Conservation (phyloP, 192 early-diverging fungal genomes). For the Gamsiella multidivaricata region DNA sequence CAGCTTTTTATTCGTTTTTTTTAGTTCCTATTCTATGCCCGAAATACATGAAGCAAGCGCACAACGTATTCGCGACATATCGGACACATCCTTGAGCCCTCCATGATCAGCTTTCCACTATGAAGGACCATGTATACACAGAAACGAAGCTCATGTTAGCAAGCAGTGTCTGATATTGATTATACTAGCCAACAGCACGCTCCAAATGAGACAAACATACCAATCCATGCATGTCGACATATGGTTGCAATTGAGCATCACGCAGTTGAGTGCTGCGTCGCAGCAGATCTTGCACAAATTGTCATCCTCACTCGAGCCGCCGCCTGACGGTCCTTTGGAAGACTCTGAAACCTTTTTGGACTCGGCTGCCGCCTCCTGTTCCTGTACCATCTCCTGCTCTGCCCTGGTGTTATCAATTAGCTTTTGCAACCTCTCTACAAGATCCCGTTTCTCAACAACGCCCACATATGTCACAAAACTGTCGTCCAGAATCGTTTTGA, state of each 20-base stretch:
- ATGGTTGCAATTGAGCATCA: constrained; percentile 88
- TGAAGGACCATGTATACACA: no score
- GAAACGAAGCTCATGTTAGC: no score
- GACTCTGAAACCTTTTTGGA: constrained; percentile 21
- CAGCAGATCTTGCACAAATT: constrained; percentile 86
- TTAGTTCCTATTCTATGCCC: constrained; percentile 56
- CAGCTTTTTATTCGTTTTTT: constrained; percentile 1
- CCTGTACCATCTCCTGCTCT: constrained; percentile 63
- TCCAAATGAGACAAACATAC: constrained; percentile 43
- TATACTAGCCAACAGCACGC: no score
- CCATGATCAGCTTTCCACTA: constrained; percentile 57
- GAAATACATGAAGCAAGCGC: constrained; percentile 75
- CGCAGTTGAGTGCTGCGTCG: constrained; percentile 82
- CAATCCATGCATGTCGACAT: constrained; percentile 87
- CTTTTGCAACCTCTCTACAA: constrained; percentile 71
- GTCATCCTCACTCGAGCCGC: constrained; percentile 61
- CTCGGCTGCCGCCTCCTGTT: constrained; percentile 25
- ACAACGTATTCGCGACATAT: constrained; percentile 82
- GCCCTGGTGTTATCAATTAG: constrained; percentile 67
- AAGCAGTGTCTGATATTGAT: no score
- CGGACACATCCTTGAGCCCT: constrained; percentile 78
- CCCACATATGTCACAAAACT: constrained; percentile 74
- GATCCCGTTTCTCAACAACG: constrained; percentile 81
- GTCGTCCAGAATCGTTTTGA: constrained; percentile 73
- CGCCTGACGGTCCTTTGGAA: constrained; percentile 1